Evolutionary conservation across 2,329 filamentous ascomycete species (phyloP), one percentile per base, ranked within the genome.

Genomic region (Myriosclerotinia duriaeana): DNA sequence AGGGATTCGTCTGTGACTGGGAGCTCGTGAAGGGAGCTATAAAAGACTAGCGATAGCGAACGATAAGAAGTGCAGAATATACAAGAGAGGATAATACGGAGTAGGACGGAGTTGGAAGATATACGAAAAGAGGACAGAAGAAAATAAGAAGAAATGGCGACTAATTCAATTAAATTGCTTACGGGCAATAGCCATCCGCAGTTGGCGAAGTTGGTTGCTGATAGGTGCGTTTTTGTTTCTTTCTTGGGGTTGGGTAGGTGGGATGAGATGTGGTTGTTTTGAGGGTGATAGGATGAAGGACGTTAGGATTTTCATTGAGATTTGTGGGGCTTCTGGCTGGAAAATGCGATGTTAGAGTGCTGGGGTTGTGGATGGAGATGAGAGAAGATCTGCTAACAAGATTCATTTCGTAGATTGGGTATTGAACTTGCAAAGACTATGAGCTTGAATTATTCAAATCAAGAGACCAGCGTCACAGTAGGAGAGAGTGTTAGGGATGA

Each of bases 401-500:
- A 64, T 26, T 55, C 53, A 36, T 38, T 38, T 3, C 3, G 17
- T 77, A 92, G 89, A 75, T 84, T 92, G 68, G 89, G 90, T 72
- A 90, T 92, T 74, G 87, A 92, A 74, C 84, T 92, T 73, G 89
- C 89, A 70, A 91, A 91, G 81, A 91, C 90, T 56, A 86, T 92
- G 82, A 89, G 89, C 70, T 83, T 94, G 69, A 91, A 93, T 77
- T 93, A 93, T 80, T 93, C 91, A 58, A 94, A 94, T 78, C 90
- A 92, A 75, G 91, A 95, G 77, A 93, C 90, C 62, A 92, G 89
- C 72, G 93, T 98, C 67, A 97, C 93, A 26, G 96, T 97, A 74
- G 93, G 94, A 77, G 94, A 98, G 82, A 96, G 91, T 70, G 94
- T 98, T 65, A 87, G 94, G 79, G 94, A 98, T 78, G 94, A 98